A percentile compares a stretch with the other conserved stretches of the same genome.
Conservation (phyloP, 768 basidiomycete genomes). For the Boletus reticuloceps region DNA sequence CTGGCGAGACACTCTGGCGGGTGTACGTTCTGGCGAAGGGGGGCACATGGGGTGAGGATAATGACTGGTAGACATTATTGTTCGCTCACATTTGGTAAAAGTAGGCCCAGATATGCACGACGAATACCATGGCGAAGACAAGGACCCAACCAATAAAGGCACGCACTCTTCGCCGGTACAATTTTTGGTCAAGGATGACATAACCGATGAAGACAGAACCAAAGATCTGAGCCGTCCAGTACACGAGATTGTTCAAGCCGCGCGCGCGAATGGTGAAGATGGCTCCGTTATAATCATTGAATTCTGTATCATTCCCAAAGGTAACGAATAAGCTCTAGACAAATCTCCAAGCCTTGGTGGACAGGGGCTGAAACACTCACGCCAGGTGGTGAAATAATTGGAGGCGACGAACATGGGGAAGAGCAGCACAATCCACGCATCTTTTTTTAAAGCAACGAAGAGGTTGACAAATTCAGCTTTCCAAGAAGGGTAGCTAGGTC, state of each 20-base stretch:
- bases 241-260: slow-evolving; percentile 75
- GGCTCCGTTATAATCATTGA: slow-evolving; percentile 76
- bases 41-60: background rate
- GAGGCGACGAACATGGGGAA: slow-evolving; percentile 86
- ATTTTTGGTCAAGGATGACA: slow-evolving; percentile 55
- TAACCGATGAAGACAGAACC: slow-evolving; percentile 73
- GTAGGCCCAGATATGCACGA: slow-evolving; percentile 75
- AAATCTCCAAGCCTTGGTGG: background rate
- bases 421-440: slow-evolving; percentile 70
- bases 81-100: slow-evolving; percentile 66
- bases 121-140: slow-evolving; percentile 64
- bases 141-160: slow-evolving; percentile 69
- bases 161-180: slow-evolving; percentile 58
- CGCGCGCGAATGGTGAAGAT: slow-evolving; percentile 79
- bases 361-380: slow-evolving; percentile 37
- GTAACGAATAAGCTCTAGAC: background rate
- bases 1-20: slow-evolving; percentile 42
- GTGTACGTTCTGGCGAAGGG: slow-evolving; percentile 45
- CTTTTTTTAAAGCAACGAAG: slow-evolving; percentile 62
- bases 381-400: slow-evolving; percentile 87
- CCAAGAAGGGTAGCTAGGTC: slow-evolving; percentile 69
- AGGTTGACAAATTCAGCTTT: slow-evolving; percentile 68
- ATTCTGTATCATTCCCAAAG: slow-evolving; percentile 45
- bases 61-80: background rate
- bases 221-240: slow-evolving; percentile 77